These are phyloP conservation scores for Coniferiporia sulphurascens DNA, from an alignment of 1,284 basidiomycete species.

Conservation along the genomic window DNA sequence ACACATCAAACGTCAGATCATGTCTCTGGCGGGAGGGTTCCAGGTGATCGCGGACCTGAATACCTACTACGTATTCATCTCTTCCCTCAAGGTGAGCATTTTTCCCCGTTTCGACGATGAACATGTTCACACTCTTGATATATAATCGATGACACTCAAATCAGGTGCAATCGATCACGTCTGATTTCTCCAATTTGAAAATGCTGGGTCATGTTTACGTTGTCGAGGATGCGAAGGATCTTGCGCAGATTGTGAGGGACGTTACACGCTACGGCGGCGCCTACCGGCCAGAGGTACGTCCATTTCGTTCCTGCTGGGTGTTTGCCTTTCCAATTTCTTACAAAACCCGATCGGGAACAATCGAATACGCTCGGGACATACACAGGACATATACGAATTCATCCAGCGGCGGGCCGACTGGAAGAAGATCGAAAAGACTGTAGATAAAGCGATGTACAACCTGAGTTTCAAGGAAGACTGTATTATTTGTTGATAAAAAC, in stretches of 20 bases:
- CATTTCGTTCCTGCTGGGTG: constrained; percentile 4
- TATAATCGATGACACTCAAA: too few species aligned
- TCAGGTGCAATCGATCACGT: constrained; percentile 61
- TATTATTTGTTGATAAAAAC: constrained; percentile 39
- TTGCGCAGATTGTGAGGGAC: constrained; percentile 92
- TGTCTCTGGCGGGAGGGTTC: constrained; percentile 90
- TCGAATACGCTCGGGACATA: neutral
- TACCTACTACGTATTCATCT: constrained; percentile 85
- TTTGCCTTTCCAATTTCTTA: too few species aligned
- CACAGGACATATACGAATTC: constrained; percentile 87
- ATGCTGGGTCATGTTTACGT: constrained; percentile 97
- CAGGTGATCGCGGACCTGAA: constrained; percentile 96
- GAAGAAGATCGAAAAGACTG: constrained; percentile 94
- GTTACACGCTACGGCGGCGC: constrained; percentile 91
- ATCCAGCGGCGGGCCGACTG: constrained; percentile 90
- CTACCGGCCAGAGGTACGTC: constrained; percentile 79
- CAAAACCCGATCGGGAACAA: too few species aligned
- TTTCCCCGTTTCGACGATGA: neutral
- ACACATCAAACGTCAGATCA: constrained; percentile 95
- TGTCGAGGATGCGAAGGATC: constrained; percentile 86
- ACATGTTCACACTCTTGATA: too few species aligned
- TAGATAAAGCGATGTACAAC: constrained; percentile 95
- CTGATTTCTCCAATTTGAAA: constrained; percentile 90
- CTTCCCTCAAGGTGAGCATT: constrained; percentile 62
- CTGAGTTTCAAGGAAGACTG: constrained; percentile 91